These are phyloP conservation scores for Collybia sordida DNA, from an alignment of 768 basidiomycete species.

Conservation along the genomic window DNA sequence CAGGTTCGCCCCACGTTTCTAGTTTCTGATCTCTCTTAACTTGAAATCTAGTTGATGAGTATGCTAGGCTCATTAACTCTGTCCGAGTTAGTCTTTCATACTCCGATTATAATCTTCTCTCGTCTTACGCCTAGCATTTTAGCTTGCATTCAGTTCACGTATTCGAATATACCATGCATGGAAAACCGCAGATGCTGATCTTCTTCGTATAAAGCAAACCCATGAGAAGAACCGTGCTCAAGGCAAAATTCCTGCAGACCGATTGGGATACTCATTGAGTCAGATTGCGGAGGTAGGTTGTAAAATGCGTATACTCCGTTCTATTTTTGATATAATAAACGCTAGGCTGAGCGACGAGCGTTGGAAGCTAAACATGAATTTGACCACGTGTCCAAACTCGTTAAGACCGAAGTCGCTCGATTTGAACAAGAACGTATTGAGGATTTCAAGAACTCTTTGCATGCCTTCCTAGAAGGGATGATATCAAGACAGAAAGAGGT, in stretches of 20 bases:
- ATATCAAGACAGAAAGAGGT: slow-evolving; percentile 82
- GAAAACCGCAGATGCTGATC: slow-evolving; percentile 78
- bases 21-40: not conserved
- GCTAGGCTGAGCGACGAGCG: slow-evolving; percentile 80
- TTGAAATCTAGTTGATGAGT: slow-evolving; percentile 70
- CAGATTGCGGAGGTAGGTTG: slow-evolving; percentile 76
- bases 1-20: slow-evolving; percentile 40
- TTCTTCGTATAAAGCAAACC: slow-evolving; percentile 65
- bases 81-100: slow-evolving; percentile 67
- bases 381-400: slow-evolving; percentile 82
- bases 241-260: slow-evolving; percentile 69
- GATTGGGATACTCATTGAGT: slow-evolving; percentile 69
- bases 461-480: slow-evolving; percentile 86
- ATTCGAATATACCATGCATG: slow-evolving; percentile 79
- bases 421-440: slow-evolving; percentile 94
- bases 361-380: slow-evolving; percentile 86
- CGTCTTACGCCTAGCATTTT: not conserved
- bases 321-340: not conserved
- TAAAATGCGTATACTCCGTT: not conserved
- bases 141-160: slow-evolving; percentile 89
- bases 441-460: slow-evolving; percentile 86
- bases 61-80: slow-evolving; percentile 85
- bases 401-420: slow-evolving; percentile 85
- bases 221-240: slow-evolving; percentile 85
- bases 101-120: not conserved